A percentile compares a stretch with the other conserved stretches of the same genome.
Evolutionary conservation across 2,329 filamentous ascomycete species (phyloP).

Genomic region (Cytospora schulzeri): DNA sequence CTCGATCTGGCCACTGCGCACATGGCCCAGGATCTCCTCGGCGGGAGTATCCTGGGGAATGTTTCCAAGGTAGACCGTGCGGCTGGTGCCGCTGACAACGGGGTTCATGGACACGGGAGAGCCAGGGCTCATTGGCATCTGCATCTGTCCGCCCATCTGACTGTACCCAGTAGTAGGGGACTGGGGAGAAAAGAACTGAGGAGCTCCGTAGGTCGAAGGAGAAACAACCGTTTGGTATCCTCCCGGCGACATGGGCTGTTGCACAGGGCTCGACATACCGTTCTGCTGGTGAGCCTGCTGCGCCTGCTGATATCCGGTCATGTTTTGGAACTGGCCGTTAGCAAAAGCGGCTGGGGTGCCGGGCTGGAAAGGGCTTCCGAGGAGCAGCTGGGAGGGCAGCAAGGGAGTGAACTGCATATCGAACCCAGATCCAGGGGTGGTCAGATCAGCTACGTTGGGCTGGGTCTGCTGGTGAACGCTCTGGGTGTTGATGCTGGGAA

Average conservation of each 20-base stretch:
- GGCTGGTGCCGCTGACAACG: slow-evolving; percentile 87
- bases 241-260: slow-evolving; percentile 77
- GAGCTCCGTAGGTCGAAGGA: slow-evolving; percentile 78
- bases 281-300: slow-evolving; percentile 58
- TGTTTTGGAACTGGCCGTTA: slow-evolving; percentile 87
- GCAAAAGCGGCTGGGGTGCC: slow-evolving; percentile 88
- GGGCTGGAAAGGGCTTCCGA: slow-evolving; percentile 95
- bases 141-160: slow-evolving; percentile 61
- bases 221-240: slow-evolving; percentile 85
- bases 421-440: slow-evolving; percentile 83
- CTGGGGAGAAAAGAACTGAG: slow-evolving; percentile 82
- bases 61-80: slow-evolving; percentile 96
- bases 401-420: slow-evolving; percentile 99
- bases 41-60: slow-evolving; percentile 97
- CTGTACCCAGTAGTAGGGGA: slow-evolving; percentile 80
- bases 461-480: slow-evolving; percentile 38
- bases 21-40: slow-evolving; percentile 94
- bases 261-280: slow-evolving; percentile 72
- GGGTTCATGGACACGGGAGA: slow-evolving; percentile 76
- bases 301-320: slow-evolving; percentile 73
- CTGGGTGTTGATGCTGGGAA: slow-evolving; percentile 66
- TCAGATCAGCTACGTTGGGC: slow-evolving; percentile 70
- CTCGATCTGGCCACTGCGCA: slow-evolving; percentile 96
- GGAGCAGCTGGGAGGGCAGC: slow-evolving; percentile 88
- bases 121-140: slow-evolving; percentile 62